Percentiles rank a stretch among this genome's conserved stretches.
These are phyloP conservation scores for Oryza nivara DNA, from an alignment of 176 grass and related monocot genomes.

Conservation along the genomic window DNA sequence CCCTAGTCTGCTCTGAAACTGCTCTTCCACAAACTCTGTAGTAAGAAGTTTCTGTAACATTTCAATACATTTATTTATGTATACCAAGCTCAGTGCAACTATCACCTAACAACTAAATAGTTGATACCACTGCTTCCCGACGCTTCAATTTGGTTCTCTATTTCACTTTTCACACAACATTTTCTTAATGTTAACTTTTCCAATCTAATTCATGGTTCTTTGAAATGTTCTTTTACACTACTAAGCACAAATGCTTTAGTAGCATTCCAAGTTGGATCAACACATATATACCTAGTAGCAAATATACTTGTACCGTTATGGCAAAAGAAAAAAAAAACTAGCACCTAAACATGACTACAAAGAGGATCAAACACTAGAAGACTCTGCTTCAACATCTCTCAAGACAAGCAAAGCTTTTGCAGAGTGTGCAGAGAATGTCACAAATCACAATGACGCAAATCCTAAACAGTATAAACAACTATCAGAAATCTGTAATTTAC, in stretches of 20 bases:
- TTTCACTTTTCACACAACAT: not conserved
- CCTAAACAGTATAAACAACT: no score
- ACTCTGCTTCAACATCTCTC: not conserved
- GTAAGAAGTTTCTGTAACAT: not conserved
- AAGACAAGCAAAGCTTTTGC: not conserved
- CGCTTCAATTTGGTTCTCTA: not conserved
- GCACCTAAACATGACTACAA: not conserved
- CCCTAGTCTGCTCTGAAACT: no score
- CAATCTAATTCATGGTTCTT: not conserved
- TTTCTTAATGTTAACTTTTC: not conserved
- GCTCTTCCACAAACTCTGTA: not conserved
- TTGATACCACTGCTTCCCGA: not conserved
- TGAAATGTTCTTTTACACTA: not conserved
- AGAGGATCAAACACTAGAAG: not conserved
- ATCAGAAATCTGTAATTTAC: no score
- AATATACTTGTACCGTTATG: no score
- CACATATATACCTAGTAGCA: no score
- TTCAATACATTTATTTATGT: not conserved
- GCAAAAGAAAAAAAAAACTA: no score
- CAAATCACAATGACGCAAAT: no score
- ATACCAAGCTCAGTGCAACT: not conserved
- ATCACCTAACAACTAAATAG: not conserved
- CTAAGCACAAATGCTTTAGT: not conserved
- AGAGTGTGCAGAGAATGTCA: not conserved
- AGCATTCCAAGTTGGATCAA: not conserved